phyloP scores from a whole-genome alignment of 495 filamentous ascomycete genomes.

The Xylaria acuta region DNA sequence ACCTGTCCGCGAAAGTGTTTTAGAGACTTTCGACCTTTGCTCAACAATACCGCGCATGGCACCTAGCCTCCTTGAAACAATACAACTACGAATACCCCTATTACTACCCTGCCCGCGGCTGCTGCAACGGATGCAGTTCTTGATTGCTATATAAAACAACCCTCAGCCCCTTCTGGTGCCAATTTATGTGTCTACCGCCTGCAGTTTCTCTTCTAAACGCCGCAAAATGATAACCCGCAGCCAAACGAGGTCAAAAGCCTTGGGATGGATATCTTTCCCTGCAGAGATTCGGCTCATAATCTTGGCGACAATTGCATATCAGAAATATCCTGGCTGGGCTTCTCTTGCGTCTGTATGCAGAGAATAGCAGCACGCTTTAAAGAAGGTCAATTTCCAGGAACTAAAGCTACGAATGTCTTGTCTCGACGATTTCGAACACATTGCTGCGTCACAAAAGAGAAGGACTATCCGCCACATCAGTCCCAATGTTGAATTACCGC shows the following conservation, averaged over 20 bases:
- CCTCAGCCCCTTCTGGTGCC: neutral
- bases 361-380: neutral
- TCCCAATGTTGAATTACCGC: neutral
- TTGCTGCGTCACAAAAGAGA: neutral
- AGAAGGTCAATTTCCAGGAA: conserved; percentile 2
- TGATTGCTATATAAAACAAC: neutral
- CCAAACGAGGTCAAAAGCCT: neutral
- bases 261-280: neutral
- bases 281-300: conserved; percentile 1
- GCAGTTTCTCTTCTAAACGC: neutral
- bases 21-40: neutral
- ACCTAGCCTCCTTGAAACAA: too few species aligned
- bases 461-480: neutral
- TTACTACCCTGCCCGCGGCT: too few species aligned
- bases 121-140: too few species aligned
- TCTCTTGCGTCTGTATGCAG: conserved; percentile 2
- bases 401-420: neutral
- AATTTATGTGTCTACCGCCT: neutral
- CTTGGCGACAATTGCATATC: neutral
- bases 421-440: neutral
- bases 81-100: neutral
- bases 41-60: too few species aligned
- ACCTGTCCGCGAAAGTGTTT: neutral
- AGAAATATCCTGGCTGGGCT: conserved; percentile 3
- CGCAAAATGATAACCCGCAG: neutral